Evolutionary conservation across 176 grass and related monocot species (phyloP).

Genomic region (Ensete glaucum): DNA sequence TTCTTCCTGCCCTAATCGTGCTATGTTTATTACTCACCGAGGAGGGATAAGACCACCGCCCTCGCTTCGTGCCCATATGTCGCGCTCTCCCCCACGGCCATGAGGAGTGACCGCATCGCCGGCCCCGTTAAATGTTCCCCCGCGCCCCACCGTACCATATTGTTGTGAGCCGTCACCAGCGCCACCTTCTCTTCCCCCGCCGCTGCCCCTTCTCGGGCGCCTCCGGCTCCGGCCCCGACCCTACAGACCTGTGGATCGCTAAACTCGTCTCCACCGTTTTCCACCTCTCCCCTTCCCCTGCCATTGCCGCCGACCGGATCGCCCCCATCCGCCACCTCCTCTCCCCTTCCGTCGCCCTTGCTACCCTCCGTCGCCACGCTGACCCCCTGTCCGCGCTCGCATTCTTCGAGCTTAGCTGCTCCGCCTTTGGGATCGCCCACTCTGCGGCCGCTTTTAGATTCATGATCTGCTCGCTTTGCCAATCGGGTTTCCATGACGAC

Average conservation of each 20-base stretch:
- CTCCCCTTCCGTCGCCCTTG: constrained; percentile 17
- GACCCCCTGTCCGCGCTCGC: constrained; percentile 8
- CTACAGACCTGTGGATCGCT: constrained; percentile 65
- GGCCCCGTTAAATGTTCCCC: constrained; percentile 14
- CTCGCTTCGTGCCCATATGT: neutral
- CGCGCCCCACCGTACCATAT: neutral
- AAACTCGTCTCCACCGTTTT: constrained; percentile 27
- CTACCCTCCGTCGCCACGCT: constrained; percentile 26
- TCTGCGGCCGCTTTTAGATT: constrained; percentile 32
- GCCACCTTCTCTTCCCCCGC: constrained; percentile 20
- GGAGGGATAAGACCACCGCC: neutral
- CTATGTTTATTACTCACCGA: no score
- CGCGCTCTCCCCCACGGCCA: neutral
- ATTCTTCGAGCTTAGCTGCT: constrained; percentile 21
- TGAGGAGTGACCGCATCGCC: neutral
- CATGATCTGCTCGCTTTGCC: constrained; percentile 32
- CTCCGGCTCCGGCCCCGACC: neutral
- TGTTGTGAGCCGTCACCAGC: neutral
- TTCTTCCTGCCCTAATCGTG: no score
- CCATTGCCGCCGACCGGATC: constrained; percentile 13
- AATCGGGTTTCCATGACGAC: constrained; percentile 34
- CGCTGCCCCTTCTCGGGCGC: constrained; percentile 4
- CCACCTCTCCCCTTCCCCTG: neutral
- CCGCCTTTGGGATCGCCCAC: constrained; percentile 28
- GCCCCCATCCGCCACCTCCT: constrained; percentile 12